Conservation (phyloP, 345 rosid genomes). For the Rhizophora apiculata region DNA sequence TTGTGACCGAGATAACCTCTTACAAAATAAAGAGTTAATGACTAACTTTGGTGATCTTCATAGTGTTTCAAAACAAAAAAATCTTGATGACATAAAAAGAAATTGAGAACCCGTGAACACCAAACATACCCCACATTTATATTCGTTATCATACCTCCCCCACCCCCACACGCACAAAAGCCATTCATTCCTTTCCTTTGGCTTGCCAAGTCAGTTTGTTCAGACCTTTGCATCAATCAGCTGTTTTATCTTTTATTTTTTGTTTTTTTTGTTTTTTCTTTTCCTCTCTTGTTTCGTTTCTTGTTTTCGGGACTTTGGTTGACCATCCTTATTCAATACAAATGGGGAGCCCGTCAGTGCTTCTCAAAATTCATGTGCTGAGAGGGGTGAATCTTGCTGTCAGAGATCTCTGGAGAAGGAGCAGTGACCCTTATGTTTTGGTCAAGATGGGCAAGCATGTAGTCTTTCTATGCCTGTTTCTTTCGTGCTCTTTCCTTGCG, state of each 20-base stretch:
- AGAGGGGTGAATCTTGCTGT: constrained; percentile 30
- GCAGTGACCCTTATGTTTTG: constrained; percentile 31
- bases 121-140: no score
- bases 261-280: no score
- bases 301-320: neutral
- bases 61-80: no score
- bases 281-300: neutral
- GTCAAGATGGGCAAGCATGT: constrained; percentile 32
- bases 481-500: neutral
- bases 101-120: no score
- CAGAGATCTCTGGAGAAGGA: constrained; percentile 17
- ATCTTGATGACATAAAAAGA: no score
- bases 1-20: no score
- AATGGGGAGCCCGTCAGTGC: constrained; percentile 24
- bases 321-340: neutral
- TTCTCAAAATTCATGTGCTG: constrained; percentile 25
- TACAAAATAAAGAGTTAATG: no score
- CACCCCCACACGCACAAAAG: no score
- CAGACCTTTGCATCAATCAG: neutral
- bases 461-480: neutral
- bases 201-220: no score
- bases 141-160: no score
- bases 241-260: neutral
- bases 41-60: no score
- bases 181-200: no score